Evolutionary conservation across 2,329 filamentous ascomycete genomes (phyloP).

Genomic region (Periconia digitata): DNA sequence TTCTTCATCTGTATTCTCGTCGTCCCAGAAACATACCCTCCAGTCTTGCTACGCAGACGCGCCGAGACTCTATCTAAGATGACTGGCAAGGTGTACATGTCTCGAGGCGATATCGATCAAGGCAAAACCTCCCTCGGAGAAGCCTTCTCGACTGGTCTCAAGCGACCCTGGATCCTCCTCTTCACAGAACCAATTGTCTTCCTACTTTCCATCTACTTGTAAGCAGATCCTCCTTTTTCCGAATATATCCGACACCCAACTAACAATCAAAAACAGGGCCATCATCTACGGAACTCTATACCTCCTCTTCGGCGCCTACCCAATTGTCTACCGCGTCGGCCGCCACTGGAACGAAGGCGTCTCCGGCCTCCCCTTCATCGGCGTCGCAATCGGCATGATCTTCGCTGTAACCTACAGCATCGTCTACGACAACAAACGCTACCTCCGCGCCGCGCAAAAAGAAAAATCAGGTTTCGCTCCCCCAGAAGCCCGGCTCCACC

Average conservation of each 20-base stretch:
- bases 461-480: conserved; percentile 60
- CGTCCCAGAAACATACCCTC: conserved; percentile 58
- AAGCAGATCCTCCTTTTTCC: background rate
- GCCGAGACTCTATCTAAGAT: conserved; percentile 52
- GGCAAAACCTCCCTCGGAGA: conserved; percentile 48
- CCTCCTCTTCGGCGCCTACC: conserved; percentile 53
- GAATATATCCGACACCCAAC: background rate
- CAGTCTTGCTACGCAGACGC: conserved; percentile 56
- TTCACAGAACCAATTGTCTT: conserved; percentile 71
- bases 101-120: conserved; percentile 47
- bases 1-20: conserved; percentile 48
- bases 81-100: conserved; percentile 58
- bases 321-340: conserved; percentile 62
- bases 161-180: conserved; percentile 68
- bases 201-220: conserved; percentile 65
- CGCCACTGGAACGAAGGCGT: conserved; percentile 42
- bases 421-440: conserved; percentile 39
- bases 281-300: conserved; percentile 56
- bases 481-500: conserved; percentile 66
- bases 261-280: conserved; percentile 40
- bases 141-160: conserved; percentile 60
- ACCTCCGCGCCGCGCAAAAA: conserved; percentile 47
- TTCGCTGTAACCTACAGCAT: conserved; percentile 56
- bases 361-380: conserved; percentile 59
- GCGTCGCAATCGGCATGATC: conserved; percentile 68